Percentiles rank a stretch among this genome's conserved stretches.
Evolutionary conservation across 2,329 filamentous ascomycete genomes (phyloP).

Genomic region (Catunica adiposa): DNA sequence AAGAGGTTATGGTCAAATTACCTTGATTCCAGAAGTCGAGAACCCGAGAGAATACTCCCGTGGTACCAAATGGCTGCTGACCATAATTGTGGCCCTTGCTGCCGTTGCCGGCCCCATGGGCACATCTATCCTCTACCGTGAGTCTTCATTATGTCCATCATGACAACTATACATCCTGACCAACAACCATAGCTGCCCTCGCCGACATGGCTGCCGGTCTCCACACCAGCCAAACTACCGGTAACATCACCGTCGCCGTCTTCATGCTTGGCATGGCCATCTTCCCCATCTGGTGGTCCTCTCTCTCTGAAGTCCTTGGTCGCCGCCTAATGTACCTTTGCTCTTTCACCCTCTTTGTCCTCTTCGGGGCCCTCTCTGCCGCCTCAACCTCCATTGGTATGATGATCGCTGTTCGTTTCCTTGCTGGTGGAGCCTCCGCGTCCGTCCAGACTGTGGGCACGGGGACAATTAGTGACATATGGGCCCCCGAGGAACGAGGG

Average conservation of each 20-base stretch:
- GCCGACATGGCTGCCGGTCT: slow-evolving; percentile 46
- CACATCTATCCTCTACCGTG: slow-evolving; percentile 68
- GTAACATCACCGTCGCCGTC: slow-evolving; percentile 60
- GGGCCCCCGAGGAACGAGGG: slow-evolving; percentile 56
- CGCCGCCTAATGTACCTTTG: slow-evolving; percentile 63
- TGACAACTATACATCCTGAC: background rate
- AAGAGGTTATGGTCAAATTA: slow-evolving; percentile 7
- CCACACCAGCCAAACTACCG: slow-evolving; percentile 43
- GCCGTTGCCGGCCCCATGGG: slow-evolving; percentile 68
- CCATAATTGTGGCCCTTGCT: slow-evolving; percentile 58
- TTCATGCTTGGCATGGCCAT: slow-evolving; percentile 76
- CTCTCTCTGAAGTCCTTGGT: slow-evolving; percentile 57
- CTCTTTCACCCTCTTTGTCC: slow-evolving; percentile 54
- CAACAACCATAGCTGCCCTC: slow-evolving; percentile 41
- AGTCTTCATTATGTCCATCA: slow-evolving; percentile 22
- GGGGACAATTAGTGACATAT: slow-evolving; percentile 69
- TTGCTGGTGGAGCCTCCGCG: slow-evolving; percentile 60
- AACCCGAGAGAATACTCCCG: slow-evolving; percentile 57
- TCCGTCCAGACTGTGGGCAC: slow-evolving; percentile 72
- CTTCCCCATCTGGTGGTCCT: slow-evolving; percentile 76
- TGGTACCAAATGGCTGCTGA: slow-evolving; percentile 71
- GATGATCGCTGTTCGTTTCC: slow-evolving; percentile 60
- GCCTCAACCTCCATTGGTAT: slow-evolving; percentile 53
- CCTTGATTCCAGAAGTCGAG: slow-evolving; percentile 55
- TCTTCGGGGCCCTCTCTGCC: slow-evolving; percentile 56